Base-by-base conservation (phyloP, 345 rosid genomes). In the Sisymbrium altissimum region DNA sequence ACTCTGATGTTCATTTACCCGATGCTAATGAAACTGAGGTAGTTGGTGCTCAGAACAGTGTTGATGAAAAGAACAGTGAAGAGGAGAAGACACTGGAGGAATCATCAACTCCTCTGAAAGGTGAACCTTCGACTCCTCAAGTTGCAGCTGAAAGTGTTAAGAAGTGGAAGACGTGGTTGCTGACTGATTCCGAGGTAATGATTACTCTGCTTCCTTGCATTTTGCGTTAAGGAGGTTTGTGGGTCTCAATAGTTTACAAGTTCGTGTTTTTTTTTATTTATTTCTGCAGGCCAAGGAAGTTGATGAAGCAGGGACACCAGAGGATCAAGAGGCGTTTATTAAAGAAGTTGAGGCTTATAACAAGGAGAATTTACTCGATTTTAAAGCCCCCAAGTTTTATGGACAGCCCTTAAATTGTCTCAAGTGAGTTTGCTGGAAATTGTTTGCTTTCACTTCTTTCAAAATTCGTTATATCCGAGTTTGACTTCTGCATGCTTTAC, bases 381-480 rank as follows among this genome's bases (percentile, higher is more conserved):
- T 88, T 76, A 90, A 93, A 79, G 84, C 96, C n/a, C 97, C 96
- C 8, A 88, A 90, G 82, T 92, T 92, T 79, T 92, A 92, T 56
- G 98, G 98, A 62, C 89, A 88, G 70, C 98, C 97, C 2, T 77
- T 92, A 21, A 92, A 90, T 68, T 90, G 92, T 73, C 88, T 92
- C 35, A 92, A 92, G 98, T 92, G 74, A 79, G 91, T 79, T n/a
- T 44, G 49, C 64, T 39, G 33, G 32, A 55, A 13, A 5, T 0
- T 54, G 27, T 35, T 32, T 54, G 32, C 59, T 64, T 56, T 39
- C n/a, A 39, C 0, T 13, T 58, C 63, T 32, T 60, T 3, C 8
- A 44, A 36, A 19, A 25, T 64, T 9, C 55, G 44, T 35, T 56
- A 56, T 46, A 39, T 60, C 30, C 13, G 40, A 54, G 52, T 43